Base-by-base conservation (phyloP, 139 green algal species). In the Tetradesmus obliquus region DNA sequence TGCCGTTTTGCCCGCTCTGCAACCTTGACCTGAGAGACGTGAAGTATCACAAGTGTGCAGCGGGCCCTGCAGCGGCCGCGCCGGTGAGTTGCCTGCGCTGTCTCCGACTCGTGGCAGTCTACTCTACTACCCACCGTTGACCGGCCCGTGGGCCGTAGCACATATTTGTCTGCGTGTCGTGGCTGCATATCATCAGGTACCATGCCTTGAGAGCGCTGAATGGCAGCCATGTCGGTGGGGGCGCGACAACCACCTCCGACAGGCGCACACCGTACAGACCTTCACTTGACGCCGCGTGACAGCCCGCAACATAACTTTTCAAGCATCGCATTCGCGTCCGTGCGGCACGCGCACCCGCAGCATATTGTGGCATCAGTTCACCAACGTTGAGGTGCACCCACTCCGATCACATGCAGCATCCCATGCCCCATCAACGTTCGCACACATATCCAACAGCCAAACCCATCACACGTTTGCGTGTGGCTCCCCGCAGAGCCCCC, bases 1-100 rank as follows among this genome's bases (percentile, higher is more conserved):
- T 97, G 51, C 90, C 93, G 32, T 93, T 91, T 54, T 97, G 96
- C 91, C 96, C 96, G 4, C 95, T 97, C 84, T 97, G 96, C 82
- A 87, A 88, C 20, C 91, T 95, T 54, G 88, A 93, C 20, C 82
- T 97, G 55, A 92, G 95, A 19, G 91, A 94, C 10, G 95, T 96
- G 13, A 95, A 95, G 74, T 95, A 97, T 87, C 96, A 97, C 84
- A 95, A 97, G 51, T 93, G 93, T 12, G 96, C 94, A 79, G 93
- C 93, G 8, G 86, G 86, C 20, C 86, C 86, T 3, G 95, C 93
- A n/a, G 95, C 93, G 32, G 93, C 92, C 57, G 90, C 71, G 53
- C 93, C 93, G 55, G 89, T 91, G 20, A 87, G 90, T 88, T 66
- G 3, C 66, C 66, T 76, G 15, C 66, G 17, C 66, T 76, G 8